Percentiles rank a stretch among this genome's conserved stretches.
phyloP scores from a whole-genome alignment of 345 rosid genomes.

The Brassica nigra region DNA sequence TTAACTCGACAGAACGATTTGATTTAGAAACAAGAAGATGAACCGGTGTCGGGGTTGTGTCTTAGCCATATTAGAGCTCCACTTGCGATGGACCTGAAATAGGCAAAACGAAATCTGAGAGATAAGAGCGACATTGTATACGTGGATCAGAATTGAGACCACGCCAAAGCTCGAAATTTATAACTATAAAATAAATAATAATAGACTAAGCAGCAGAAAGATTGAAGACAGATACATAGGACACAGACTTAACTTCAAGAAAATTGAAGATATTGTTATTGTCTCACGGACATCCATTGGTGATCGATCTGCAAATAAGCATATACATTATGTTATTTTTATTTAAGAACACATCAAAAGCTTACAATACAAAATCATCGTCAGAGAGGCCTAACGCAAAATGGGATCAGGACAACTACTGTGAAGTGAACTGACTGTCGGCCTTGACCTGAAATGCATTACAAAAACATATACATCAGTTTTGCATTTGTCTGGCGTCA shows the following conservation, averaged over 20 bases:
- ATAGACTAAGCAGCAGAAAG: neutral
- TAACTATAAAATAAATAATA: too few species aligned
- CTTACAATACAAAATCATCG: neutral
- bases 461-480: neutral
- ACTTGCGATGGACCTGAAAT: too few species aligned
- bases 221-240: neutral
- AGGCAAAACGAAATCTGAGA: neutral
- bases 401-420: neutral
- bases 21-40: neutral
- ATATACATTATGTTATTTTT: neutral
- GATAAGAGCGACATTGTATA: neutral
- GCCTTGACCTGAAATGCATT: too few species aligned
- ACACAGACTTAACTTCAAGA: neutral
- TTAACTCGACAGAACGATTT: neutral
- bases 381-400: neutral
- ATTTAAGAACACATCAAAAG: neutral
- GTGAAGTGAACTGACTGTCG: too few species aligned
- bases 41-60: neutral
- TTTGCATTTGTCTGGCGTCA: neutral
- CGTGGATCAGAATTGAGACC: neutral
- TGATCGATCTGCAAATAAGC: neutral
- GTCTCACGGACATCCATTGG: neutral
- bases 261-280: neutral
- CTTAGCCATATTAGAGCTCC: neutral
- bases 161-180: neutral